A percentile compares a stretch with the other conserved stretches of the same genome.
Conservation (phyloP, 306 rosid genomes). For the Morella rubra region DNA sequence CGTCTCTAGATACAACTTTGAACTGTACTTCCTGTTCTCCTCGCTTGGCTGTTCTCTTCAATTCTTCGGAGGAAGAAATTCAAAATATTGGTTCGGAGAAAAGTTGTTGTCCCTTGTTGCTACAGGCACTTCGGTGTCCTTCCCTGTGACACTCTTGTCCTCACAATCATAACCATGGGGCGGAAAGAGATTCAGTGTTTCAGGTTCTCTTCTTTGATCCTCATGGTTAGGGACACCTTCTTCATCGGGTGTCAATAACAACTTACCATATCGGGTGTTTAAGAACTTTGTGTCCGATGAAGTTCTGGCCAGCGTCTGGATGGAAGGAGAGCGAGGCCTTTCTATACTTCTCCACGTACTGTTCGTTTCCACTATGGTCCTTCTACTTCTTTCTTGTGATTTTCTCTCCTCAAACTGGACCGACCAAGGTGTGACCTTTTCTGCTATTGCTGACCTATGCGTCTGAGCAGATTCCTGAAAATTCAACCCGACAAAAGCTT, state of each 20-base stretch:
- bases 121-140: constrained; percentile 20
- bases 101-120: constrained; percentile 26
- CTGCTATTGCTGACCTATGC: constrained; percentile 33
- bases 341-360: constrained; percentile 34
- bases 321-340: constrained; percentile 29
- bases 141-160: constrained; percentile 11
- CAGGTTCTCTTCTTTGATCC: constrained; percentile 24
- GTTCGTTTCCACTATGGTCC: constrained; percentile 16
- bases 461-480: constrained; percentile 50
- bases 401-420: constrained; percentile 30
- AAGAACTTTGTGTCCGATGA: constrained; percentile 18
- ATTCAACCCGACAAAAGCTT: neutral
- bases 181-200: constrained; percentile 70
- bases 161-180: constrained; percentile 29
- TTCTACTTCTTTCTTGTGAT: constrained; percentile 18
- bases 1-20: too few species aligned
- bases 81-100: constrained; percentile 39
- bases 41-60: constrained; percentile 10
- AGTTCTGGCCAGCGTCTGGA: constrained; percentile 14
- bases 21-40: too few species aligned
- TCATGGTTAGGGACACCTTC: constrained; percentile 24
- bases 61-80: constrained; percentile 56
- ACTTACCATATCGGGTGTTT: constrained; percentile 14
- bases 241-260: constrained; percentile 22
- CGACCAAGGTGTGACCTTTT: constrained; percentile 32